Evolutionary conservation across 768 basidiomycete genomes (phyloP).

Genomic region (Leccinum uliginosum): DNA sequence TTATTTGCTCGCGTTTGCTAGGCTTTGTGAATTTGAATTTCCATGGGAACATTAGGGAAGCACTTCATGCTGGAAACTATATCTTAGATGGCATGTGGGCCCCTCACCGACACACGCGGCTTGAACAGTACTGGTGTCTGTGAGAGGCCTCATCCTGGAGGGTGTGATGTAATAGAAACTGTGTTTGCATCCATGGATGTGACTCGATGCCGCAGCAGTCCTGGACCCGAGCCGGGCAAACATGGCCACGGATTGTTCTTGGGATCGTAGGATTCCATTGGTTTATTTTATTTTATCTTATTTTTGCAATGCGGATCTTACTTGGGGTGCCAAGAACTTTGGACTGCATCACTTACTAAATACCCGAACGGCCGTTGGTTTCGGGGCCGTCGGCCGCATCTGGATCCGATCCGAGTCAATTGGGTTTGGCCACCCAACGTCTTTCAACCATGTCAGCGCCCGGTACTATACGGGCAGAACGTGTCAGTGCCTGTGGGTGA

Average conservation of each 20-base stretch:
- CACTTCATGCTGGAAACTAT: not conserved
- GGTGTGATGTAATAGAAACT: not conserved
- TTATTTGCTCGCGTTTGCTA: not conserved
- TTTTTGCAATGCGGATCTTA: not conserved
- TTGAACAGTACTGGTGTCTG: no score
- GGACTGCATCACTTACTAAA: no score
- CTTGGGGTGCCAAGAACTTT: not conserved
- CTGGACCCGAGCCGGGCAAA: not conserved
- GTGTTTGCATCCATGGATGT: not conserved
- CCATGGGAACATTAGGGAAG: not conserved
- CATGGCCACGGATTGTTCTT: not conserved
- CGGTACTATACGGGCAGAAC: no score
- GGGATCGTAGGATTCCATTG: not conserved
- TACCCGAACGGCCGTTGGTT: not conserved
- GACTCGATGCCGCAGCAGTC: not conserved
- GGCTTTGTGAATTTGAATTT: not conserved
- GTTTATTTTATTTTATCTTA: not conserved
- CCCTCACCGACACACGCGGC: no score
- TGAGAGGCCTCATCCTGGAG: no score
- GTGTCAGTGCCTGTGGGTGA: slow-evolving; percentile 7
- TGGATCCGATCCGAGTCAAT: not conserved
- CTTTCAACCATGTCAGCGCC: no score
- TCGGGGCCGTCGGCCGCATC: not conserved
- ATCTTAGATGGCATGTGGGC: not conserved
- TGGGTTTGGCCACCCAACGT: not conserved